Percentiles rank a stretch among this genome's conserved stretches.
These are phyloP conservation scores for Corrigiola litoralis DNA, from an alignment of 179 eudicot genomes.

Conservation along the genomic window DNA sequence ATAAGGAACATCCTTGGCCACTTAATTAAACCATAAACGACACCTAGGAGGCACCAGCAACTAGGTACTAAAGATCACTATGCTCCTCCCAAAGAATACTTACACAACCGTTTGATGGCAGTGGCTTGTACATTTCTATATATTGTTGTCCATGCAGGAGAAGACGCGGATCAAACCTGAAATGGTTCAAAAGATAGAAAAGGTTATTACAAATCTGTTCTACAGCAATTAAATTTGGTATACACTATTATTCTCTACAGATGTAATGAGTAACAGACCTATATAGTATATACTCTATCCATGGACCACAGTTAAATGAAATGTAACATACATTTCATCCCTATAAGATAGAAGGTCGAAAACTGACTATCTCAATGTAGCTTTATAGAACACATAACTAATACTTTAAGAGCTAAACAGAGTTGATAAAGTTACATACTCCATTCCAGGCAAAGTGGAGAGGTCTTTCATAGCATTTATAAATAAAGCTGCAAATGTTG, in stretches of 20 bases:
- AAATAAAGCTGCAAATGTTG: slow-evolving; percentile 79
- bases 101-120: slow-evolving; percentile 64
- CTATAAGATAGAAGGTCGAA: too few species aligned
- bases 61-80: background rate
- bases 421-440: slow-evolving; percentile 40
- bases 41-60: too few species aligned
- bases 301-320: too few species aligned
- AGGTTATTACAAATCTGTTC: background rate
- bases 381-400: background rate
- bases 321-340: too few species aligned
- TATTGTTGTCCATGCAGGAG: slow-evolving; percentile 87
- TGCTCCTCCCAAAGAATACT: slow-evolving; percentile 27
- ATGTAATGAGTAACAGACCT: too few species aligned
- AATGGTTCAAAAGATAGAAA: background rate
- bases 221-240: background rate
- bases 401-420: background rate
- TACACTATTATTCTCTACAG: background rate
- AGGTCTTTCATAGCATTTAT: slow-evolving; percentile 31
- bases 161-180: slow-evolving; percentile 75
- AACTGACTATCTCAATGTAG: background rate
- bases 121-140: slow-evolving; percentile 80
- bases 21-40: background rate
- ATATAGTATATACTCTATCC: too few species aligned
- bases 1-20: background rate
- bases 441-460: slow-evolving; percentile 54